Evolutionary conservation across 1,284 basidiomycete species (phyloP), one percentile per base, ranked within the genome.

Genomic region (Ustilago nuda): DNA sequence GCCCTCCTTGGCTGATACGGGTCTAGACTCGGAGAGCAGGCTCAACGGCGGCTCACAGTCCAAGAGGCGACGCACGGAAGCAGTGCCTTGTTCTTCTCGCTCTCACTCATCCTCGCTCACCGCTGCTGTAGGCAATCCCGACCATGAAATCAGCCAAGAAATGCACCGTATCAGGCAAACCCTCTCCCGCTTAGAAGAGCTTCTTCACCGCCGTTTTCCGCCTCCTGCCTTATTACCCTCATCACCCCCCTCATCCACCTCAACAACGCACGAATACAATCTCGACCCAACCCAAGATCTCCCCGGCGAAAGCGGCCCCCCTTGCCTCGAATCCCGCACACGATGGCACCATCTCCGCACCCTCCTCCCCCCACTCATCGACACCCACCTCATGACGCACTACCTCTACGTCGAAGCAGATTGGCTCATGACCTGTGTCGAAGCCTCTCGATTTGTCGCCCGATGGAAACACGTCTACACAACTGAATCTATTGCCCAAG

Each of bases 361-460:
- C 12, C 9, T 69, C 9, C 35, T 70, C 4, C 72, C 72, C 7
- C 66, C 72, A 8, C 57, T 74, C 45, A 52, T 58, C 43, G 72
- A 74, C n/a, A 74, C 57, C 13, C 62, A 74, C 35, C 37, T 57
- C 41, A 61, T 74, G 50, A 61, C 70, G 62, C 59, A 66, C 53
- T 60, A 69, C 56, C 23, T 65, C 33, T 58, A 70, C 36, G 53
- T 58, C 48, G 63, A 70, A 35, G 58, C 62, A 30, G 62, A 74
- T 36, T 74, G 72, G 72, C 62, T 74, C 43, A 46, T 66, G 46
- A 36, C 32, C 15, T 62, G 37, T 23, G 9, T 62, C 19, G 45
- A 74, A 17, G 41, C 63, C 17, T 51, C 59, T n/a, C 62, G 62
- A n/a, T 66, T 66, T 48, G 56, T 74, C 15, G 57, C 60, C 2